A percentile compares a stretch with the other conserved stretches of the same genome.
phyloP scores from a whole-genome alignment of 2,329 filamentous ascomycete species.

The Fusarium sp. region DNA sequence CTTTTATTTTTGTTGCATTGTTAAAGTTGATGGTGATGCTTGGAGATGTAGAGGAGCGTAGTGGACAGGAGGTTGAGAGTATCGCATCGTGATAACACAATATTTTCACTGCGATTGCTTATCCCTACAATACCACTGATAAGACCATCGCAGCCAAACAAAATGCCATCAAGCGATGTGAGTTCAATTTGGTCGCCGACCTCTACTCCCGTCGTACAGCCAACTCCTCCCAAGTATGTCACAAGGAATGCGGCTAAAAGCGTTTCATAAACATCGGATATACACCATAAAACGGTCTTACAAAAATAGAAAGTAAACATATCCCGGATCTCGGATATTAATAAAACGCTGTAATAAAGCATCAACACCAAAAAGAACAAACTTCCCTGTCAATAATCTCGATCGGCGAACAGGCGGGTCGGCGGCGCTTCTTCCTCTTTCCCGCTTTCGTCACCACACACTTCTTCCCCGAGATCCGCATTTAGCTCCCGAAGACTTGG shows the following conservation, averaged over 20 bases:
- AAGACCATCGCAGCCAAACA: neutral
- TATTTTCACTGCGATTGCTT: neutral
- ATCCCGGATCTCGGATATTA: neutral
- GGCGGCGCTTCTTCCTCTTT: neutral
- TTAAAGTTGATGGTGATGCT: neutral
- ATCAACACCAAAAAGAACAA: neutral
- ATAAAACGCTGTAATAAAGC: neutral
- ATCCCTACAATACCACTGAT: neutral
- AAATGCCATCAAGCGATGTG: no score
- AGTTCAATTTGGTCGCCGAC: neutral
- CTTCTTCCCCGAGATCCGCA: slow-evolving; percentile 29
- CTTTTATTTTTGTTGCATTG: neutral
- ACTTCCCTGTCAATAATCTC: neutral
- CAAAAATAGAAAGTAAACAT: neutral
- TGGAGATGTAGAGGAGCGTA: no score
- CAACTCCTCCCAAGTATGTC: neutral
- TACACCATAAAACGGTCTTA: neutral
- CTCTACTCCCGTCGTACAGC: neutral
- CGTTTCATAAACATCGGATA: neutral
- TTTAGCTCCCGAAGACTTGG: slow-evolving; percentile 3
- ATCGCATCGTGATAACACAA: neutral
- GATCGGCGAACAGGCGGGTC: neutral
- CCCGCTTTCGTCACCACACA: neutral
- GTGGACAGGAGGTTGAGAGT: neutral
- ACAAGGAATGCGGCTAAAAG: neutral